A percentile compares a stretch with the other conserved stretches of the same genome.
These are phyloP conservation scores for Oenanthe javanica DNA, from an alignment of 140 eudicot genomes.

Conservation along the genomic window DNA sequence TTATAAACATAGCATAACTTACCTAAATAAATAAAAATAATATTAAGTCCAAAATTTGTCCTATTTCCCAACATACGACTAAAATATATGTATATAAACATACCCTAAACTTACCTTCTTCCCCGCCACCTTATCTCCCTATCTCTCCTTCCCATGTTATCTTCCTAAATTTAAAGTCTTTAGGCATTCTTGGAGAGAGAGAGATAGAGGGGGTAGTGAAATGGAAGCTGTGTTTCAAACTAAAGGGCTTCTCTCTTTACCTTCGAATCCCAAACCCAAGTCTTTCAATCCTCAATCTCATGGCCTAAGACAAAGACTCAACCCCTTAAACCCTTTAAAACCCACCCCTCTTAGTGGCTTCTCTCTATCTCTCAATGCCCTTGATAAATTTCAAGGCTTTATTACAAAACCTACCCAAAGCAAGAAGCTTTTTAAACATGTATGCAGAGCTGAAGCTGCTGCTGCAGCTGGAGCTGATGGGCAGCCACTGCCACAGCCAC, in stretches of 20 bases:
- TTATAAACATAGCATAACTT: too few species aligned
- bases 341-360: constrained; percentile 22
- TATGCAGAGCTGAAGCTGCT: constrained; percentile 45
- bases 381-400: constrained; percentile 38
- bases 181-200: constrained; percentile 15
- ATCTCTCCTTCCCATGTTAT: constrained; percentile 21
- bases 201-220: neutral
- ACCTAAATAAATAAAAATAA: too few species aligned
- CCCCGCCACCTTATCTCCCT: constrained; percentile 31
- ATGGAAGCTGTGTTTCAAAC: constrained; percentile 78
- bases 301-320: constrained; percentile 46
- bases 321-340: constrained; percentile 36
- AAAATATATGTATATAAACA: neutral
- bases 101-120: constrained; percentile 5
- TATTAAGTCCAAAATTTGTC: too few species aligned
- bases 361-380: constrained; percentile 33
- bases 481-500: constrained; percentile 7
- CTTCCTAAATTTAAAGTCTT: constrained; percentile 20
- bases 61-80: too few species aligned
- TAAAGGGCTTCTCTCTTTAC: constrained; percentile 77
- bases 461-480: constrained; percentile 24
- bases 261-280: constrained; percentile 74
- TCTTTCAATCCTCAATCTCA: constrained; percentile 37
- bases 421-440: constrained; percentile 12
- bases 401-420: constrained; percentile 24